phyloP scores from a whole-genome alignment of 768 basidiomycete species.

The Russula sp. region DNA sequence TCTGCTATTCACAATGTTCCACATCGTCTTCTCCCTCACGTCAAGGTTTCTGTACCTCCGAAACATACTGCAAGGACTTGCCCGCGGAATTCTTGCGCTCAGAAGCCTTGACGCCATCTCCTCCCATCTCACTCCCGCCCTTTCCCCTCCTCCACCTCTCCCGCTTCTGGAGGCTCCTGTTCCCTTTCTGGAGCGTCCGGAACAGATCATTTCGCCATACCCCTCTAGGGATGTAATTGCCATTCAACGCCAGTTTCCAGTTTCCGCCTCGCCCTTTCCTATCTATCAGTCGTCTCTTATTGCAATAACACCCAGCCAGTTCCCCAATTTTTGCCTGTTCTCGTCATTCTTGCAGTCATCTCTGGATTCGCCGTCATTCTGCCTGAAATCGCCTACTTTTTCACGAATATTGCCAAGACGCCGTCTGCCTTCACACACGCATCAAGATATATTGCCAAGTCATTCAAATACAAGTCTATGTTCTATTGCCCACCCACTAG shows the following conservation, averaged over 20 bases:
- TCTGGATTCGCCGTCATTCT: constrained; percentile 5
- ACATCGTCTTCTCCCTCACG: constrained; percentile 8
- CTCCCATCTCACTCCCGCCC: constrained; percentile 3
- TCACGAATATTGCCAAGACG: background rate
- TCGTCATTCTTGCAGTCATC: constrained; percentile 3
- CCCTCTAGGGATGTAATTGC: too few relatives aligned
- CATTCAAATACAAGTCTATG: background rate
- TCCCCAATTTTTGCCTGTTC: constrained; percentile 1
- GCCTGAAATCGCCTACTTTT: background rate
- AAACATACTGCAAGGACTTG: constrained; percentile 13
- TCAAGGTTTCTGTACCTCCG: constrained; percentile 19
- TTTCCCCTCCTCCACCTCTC: constrained; percentile 4
- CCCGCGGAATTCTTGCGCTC: constrained; percentile 18
- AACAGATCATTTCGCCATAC: too few relatives aligned
- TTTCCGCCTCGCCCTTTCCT: background rate
- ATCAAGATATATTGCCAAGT: background rate
- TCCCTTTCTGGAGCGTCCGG: too few relatives aligned
- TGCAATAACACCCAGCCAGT: background rate
- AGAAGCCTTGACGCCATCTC: constrained; percentile 1
- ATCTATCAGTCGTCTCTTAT: constrained; percentile 18
- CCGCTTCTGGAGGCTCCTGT: constrained; percentile 4
- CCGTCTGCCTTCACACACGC: background rate
- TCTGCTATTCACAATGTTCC: constrained; percentile 13
- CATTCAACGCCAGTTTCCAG: too few relatives aligned
- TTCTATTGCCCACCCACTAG: background rate